These are phyloP conservation scores for Cryptosporidium ryanae DNA, from an alignment of 169 alveolate genomes.

Conservation along the genomic window DNA sequence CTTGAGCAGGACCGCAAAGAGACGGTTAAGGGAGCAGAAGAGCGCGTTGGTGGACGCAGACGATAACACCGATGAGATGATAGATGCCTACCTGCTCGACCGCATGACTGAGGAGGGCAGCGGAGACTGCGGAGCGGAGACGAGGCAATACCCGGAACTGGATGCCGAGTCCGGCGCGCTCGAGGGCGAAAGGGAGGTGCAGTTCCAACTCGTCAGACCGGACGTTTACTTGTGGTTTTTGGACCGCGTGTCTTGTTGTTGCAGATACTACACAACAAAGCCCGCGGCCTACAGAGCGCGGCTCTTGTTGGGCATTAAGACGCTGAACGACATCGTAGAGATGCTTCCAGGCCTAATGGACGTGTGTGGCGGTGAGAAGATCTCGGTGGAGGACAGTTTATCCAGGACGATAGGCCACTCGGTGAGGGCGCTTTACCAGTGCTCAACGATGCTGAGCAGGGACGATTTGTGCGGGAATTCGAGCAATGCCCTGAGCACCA, in stretches of 20 bases:
- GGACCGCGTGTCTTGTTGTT: conserved; percentile 26
- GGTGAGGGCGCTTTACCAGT: conserved; percentile 28
- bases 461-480: neutral
- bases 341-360: conserved; percentile 3
- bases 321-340: conserved; percentile 22
- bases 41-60: too few relatives aligned
- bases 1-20: neutral
- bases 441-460: conserved; percentile 34
- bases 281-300: conserved; percentile 42
- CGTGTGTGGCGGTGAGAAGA: neutral
- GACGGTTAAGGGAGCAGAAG: neutral
- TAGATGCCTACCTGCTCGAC: conserved; percentile 12
- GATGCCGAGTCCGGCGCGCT: neutral
- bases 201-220: neutral
- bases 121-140: neutral
- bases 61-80: conserved; percentile 29
- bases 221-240: conserved; percentile 55
- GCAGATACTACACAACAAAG: conserved; percentile 39
- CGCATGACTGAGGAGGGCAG: conserved; percentile 9
- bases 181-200: neutral
- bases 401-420: conserved; percentile 12
- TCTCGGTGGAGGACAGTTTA: too few relatives aligned
- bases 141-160: neutral
- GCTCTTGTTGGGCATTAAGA: conserved; percentile 6
- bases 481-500: neutral